phyloP scores from a whole-genome alignment of 202 grass and related monocot species.

The Setaria viridis region DNA sequence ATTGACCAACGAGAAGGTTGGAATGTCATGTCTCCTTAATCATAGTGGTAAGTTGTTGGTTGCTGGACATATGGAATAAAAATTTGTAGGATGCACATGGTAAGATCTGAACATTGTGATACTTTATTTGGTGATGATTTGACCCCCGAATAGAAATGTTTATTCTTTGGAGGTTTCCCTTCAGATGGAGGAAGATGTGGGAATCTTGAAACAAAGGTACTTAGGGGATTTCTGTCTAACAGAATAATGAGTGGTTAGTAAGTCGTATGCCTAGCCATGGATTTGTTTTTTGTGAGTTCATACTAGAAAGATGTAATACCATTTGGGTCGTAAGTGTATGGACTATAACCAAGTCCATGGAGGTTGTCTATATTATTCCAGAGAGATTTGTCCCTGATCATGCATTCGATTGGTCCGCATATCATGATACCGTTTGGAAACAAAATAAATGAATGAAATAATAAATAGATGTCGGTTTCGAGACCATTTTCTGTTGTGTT shows the following conservation, averaged over 20 bases:
- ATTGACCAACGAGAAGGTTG: constrained; percentile 20
- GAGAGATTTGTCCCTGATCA: constrained; percentile 16
- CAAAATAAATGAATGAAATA: neutral
- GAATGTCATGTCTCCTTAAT: constrained; percentile 33
- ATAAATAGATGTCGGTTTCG: neutral
- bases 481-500: neutral
- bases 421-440: constrained; percentile 11
- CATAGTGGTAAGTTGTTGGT: constrained; percentile 20
- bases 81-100: constrained; percentile 36
- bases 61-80: constrained; percentile 30
- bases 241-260: constrained; percentile 4
- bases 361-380: constrained; percentile 2
- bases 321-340: neutral
- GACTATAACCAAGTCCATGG: constrained; percentile 5
- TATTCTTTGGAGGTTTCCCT: constrained; percentile 8
- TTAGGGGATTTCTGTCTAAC: neutral
- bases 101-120: constrained; percentile 27
- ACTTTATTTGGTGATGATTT: constrained; percentile 50
- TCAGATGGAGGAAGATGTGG: constrained; percentile 10
- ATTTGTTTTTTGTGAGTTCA: constrained; percentile 5
- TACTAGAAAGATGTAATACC: neutral
- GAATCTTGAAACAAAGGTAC: constrained; percentile 1
- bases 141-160: neutral
- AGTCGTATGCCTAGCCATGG: neutral
- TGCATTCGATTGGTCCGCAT: neutral